A percentile compares a stretch with the other conserved stretches of the same genome.
Conservation (phyloP, 2,329 filamentous ascomycete species). For the Lachnellula suecica region DNA sequence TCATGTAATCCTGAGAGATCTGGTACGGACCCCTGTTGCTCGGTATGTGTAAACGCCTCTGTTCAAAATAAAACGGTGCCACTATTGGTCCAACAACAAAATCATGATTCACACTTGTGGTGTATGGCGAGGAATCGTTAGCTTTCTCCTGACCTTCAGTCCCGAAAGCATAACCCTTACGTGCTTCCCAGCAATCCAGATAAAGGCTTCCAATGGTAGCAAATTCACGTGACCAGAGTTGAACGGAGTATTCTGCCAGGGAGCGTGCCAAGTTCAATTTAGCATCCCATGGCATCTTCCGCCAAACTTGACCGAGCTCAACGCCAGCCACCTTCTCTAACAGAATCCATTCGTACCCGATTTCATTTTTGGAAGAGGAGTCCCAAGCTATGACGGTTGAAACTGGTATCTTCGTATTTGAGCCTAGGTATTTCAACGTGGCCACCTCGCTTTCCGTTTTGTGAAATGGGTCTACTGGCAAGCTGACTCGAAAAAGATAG, state of each 20-base stretch:
- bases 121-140: no score
- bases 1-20: no score
- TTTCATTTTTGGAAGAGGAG: conserved; percentile 32
- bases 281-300: conserved; percentile 31
- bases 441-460: conserved; percentile 41
- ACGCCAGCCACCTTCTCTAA: conserved; percentile 31
- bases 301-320: conserved; percentile 30
- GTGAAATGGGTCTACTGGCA: conserved; percentile 37
- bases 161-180: background rate
- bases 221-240: conserved; percentile 24
- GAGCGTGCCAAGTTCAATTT: conserved; percentile 34
- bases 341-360: conserved; percentile 43
- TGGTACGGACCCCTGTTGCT: no score
- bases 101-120: no score
- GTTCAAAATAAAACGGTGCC: no score
- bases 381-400: conserved; percentile 36
- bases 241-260: conserved; percentile 32
- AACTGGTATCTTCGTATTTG: conserved; percentile 34
- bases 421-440: conserved; percentile 35
- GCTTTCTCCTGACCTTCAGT: background rate
- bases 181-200: background rate
- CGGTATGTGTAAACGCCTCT: no score
- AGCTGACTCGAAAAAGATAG: conserved; percentile 36
- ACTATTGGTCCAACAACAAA: no score
- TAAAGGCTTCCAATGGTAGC: background rate